A percentile compares a stretch with the other conserved stretches of the same genome.
Conservation (phyloP, 768 basidiomycete genomes). For the Lepiota venenata region DNA sequence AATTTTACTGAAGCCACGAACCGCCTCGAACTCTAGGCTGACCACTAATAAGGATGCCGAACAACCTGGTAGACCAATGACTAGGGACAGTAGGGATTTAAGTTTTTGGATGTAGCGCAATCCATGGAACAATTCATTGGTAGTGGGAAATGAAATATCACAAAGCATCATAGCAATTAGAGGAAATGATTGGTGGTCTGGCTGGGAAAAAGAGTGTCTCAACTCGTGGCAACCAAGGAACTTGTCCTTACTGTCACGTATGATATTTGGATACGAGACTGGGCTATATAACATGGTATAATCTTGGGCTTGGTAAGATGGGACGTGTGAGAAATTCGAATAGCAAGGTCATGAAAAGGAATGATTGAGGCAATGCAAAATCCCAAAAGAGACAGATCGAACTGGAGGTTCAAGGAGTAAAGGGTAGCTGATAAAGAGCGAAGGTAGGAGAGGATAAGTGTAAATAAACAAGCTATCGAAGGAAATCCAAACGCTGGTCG, state of each 20-base stretch:
- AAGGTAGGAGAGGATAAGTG: background rate
- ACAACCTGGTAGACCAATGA: no score
- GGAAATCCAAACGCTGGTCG: conserved; percentile 63
- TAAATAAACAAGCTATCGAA: conserved; percentile 29
- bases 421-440: background rate
- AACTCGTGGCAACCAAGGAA: background rate
- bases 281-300: background rate
- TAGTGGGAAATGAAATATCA: background rate
- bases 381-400: background rate
- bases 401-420: conserved; percentile 1
- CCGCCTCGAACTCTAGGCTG: background rate
- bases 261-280: background rate
- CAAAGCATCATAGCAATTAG: background rate
- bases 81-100: no score
- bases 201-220: background rate
- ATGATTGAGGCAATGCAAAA: background rate
- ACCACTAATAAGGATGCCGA: no score
- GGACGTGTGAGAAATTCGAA: background rate
- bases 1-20: conserved; percentile 25
- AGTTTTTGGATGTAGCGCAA: no score
- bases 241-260: background rate
- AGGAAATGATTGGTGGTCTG: background rate
- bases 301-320: background rate
- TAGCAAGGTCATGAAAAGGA: background rate
- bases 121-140: background rate